These are phyloP conservation scores for Nepenthes gracilis DNA, from an alignment of 148 eudicot species.

Conservation along the genomic window DNA sequence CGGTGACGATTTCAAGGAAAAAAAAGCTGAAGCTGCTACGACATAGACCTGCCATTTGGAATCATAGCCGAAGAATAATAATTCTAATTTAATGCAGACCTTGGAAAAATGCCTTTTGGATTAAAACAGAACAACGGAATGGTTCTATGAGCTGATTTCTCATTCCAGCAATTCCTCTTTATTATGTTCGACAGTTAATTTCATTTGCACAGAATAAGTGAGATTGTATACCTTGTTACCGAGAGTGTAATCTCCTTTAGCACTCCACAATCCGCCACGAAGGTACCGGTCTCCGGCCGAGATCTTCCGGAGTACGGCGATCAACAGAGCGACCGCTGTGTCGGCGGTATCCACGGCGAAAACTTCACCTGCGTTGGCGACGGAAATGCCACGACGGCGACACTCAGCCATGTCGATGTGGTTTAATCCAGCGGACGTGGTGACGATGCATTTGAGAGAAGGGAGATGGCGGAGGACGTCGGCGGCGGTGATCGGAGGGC, in stretches of 20 bases:
- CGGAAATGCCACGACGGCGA: slow-evolving; percentile 47
- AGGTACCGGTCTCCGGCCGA: slow-evolving; percentile 45
- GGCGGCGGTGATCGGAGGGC: slow-evolving; percentile 11
- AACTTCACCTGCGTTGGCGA: slow-evolving; percentile 28
- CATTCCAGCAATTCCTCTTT: no score
- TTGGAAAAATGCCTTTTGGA: no score
- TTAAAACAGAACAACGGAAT: no score
- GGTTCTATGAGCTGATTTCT: no score
- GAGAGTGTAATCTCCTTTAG: slow-evolving; percentile 6
- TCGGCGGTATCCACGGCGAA: slow-evolving; percentile 62
- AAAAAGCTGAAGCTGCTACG: no score
- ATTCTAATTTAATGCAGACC: no score
- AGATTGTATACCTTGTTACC: background rate
- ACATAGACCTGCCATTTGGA: no score
- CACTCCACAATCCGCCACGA: slow-evolving; percentile 36
- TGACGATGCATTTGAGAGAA: slow-evolving; percentile 37
- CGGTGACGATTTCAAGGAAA: no score
- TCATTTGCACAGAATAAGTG: background rate
- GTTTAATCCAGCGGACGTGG: slow-evolving; percentile 52
- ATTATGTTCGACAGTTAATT: background rate
- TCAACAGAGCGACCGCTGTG: slow-evolving; percentile 37
- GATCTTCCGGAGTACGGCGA: slow-evolving; percentile 55
- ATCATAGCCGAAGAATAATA: no score
- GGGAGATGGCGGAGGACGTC: slow-evolving; percentile 38
- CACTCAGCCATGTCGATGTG: slow-evolving; percentile 61